Conservation (phyloP, 164 flowering plant genomes). For the Magnolia kwangsiensis region DNA sequence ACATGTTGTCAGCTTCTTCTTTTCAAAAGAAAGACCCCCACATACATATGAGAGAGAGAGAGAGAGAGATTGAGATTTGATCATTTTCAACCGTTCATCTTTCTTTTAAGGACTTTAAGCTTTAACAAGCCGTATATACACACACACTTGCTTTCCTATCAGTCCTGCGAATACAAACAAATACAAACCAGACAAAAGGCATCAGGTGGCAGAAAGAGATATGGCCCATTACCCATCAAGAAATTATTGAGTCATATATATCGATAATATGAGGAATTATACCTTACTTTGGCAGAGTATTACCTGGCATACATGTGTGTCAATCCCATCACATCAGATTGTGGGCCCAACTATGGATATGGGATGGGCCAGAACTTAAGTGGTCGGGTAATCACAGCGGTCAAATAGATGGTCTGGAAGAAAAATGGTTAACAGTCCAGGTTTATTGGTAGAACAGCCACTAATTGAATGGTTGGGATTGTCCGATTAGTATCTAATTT, state of each 20-base stretch:
- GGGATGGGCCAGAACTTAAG: too few species aligned
- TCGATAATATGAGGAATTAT: too few species aligned
- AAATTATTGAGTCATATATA: too few species aligned
- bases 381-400: too few species aligned
- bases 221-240: too few species aligned
- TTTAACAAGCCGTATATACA: not conserved
- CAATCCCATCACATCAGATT: too few species aligned
- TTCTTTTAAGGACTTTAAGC: not conserved
- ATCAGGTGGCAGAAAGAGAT: slow-evolving; percentile 18
- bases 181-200: slow-evolving; percentile 29
- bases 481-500: not conserved
- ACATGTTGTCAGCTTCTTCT: slow-evolving; percentile 26
- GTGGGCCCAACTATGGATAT: too few species aligned
- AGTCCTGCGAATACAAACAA: slow-evolving; percentile 24
- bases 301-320: too few species aligned
- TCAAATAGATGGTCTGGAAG: too few species aligned
- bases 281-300: too few species aligned
- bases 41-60: not conserved
- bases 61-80: not conserved
- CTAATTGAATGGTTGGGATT: not conserved
- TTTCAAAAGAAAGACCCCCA: slow-evolving; percentile 6
- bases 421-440: too few species aligned
- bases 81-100: not conserved
- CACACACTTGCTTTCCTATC: slow-evolving; percentile 2
- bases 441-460: too few species aligned